Evolutionary conservation across 305 asterid species (phyloP).

Genomic region (Fraxinus angustifolia): DNA sequence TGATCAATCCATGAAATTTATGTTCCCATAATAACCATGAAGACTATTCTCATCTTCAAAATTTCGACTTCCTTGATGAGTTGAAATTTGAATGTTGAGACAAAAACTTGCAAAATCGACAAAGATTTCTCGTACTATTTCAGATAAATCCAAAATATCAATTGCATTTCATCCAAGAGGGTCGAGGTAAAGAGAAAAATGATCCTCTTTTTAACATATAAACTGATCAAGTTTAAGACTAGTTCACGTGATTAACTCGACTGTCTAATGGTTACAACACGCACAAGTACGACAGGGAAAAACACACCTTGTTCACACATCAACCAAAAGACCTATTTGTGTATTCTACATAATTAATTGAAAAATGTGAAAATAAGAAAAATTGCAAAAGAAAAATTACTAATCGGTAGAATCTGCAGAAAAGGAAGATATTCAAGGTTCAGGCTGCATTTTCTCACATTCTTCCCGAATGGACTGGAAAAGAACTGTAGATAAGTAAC

Average conservation of each 20-base stretch:
- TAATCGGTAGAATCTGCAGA: background rate
- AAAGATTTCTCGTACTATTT: background rate
- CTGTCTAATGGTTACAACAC: background rate
- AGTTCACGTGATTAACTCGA: background rate
- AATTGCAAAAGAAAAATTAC: background rate
- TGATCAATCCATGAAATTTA: background rate
- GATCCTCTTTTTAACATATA: background rate
- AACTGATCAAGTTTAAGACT: background rate
- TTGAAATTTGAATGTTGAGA: background rate
- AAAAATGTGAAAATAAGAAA: background rate
- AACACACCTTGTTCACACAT: background rate
- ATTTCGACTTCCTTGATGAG: background rate
- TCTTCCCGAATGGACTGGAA: conserved; percentile 91
- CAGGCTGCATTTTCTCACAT: conserved; percentile 81
- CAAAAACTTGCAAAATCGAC: background rate
- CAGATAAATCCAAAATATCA: background rate
- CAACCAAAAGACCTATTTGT: background rate
- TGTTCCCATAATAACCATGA: background rate
- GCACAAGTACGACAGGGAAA: background rate
- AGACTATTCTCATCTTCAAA: background rate
- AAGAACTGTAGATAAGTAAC: conserved; percentile 78
- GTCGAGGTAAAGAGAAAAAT: background rate
- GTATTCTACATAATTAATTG: background rate
- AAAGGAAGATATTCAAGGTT: conserved; percentile 32
- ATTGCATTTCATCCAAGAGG: background rate